Conservation (phyloP, 805 yeast genomes). For the Wickerhamiella galacta region DNA sequence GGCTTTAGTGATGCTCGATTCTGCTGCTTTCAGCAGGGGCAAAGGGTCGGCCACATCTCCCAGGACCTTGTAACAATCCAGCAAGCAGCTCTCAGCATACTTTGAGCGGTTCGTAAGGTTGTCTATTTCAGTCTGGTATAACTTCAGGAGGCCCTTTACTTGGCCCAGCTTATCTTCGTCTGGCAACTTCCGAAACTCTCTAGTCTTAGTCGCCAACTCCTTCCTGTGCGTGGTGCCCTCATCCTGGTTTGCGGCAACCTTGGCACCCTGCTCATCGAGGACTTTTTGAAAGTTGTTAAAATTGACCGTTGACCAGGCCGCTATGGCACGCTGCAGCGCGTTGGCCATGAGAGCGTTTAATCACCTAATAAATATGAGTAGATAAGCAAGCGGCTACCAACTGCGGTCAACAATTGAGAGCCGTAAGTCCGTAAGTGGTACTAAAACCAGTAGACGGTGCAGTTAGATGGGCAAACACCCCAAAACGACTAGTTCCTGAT, state of each 20-base stretch:
- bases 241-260: constrained; percentile 54
- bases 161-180: constrained; percentile 51
- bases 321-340: constrained; percentile 41
- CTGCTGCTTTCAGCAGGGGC: constrained; percentile 50
- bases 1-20: constrained; percentile 31
- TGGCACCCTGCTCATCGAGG: constrained; percentile 59
- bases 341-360: constrained; percentile 17
- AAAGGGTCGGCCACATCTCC: constrained; percentile 91
- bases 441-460: too few species aligned
- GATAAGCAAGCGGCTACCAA: too few species aligned
- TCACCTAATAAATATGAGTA: neutral
- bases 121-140: constrained; percentile 83
- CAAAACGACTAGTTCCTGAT: too few species aligned
- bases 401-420: too few species aligned
- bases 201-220: constrained; percentile 68
- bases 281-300: constrained; percentile 51
- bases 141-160: constrained; percentile 47
- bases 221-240: constrained; percentile 54
- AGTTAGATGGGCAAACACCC: too few species aligned
- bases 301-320: constrained; percentile 61
- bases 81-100: constrained; percentile 51
- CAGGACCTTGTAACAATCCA: constrained; percentile 54
- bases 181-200: constrained; percentile 56
- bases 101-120: constrained; percentile 62
- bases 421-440: too few species aligned